Conservation (phyloP, 2,329 filamentous ascomycete species). For the Aspergillus flavus region DNA sequence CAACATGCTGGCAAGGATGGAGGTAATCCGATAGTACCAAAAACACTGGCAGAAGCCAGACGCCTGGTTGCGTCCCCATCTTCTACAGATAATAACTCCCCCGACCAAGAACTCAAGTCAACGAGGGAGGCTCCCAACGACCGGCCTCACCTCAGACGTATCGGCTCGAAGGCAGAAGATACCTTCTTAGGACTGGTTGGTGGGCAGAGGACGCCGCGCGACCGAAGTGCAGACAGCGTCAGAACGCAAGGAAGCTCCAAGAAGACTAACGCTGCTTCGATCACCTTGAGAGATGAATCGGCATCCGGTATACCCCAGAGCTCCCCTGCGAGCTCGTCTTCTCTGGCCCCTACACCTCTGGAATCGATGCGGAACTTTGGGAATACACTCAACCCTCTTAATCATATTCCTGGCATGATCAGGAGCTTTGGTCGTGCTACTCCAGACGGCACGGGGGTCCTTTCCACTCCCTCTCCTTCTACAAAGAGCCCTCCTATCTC, state of each 20-base stretch:
- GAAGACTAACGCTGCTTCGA: conserved; percentile 37
- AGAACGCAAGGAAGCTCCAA: conserved; percentile 42
- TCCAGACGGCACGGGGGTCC: conserved; percentile 46
- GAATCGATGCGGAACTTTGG: conserved; percentile 82
- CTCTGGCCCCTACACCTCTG: conserved; percentile 58
- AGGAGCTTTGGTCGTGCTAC: conserved; percentile 67
- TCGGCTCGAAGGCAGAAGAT: conserved; percentile 57
- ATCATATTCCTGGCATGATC: conserved; percentile 75
- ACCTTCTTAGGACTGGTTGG: conserved; percentile 71
- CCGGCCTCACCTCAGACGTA: conserved; percentile 36
- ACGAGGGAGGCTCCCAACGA: conserved; percentile 46
- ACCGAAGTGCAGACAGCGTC: conserved; percentile 74
- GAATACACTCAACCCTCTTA: conserved; percentile 80
- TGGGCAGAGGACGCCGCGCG: conserved; percentile 65
- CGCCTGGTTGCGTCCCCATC: conserved; percentile 71
- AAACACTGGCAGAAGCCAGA: conserved; percentile 88
- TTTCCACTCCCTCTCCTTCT: conserved; percentile 41
- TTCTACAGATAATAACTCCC: conserved; percentile 47
- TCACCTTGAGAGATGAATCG: conserved; percentile 26
- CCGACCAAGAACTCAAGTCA: conserved; percentile 56
- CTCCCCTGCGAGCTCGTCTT: conserved; percentile 28
- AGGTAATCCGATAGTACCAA: conserved; percentile 65
- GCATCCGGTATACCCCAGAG: conserved; percentile 19
- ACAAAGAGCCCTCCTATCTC: conserved; percentile 31
- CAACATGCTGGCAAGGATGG: conserved; percentile 47